Conservation (phyloP, 805 yeast genomes). For the Nakazawaea sp. region DNA sequence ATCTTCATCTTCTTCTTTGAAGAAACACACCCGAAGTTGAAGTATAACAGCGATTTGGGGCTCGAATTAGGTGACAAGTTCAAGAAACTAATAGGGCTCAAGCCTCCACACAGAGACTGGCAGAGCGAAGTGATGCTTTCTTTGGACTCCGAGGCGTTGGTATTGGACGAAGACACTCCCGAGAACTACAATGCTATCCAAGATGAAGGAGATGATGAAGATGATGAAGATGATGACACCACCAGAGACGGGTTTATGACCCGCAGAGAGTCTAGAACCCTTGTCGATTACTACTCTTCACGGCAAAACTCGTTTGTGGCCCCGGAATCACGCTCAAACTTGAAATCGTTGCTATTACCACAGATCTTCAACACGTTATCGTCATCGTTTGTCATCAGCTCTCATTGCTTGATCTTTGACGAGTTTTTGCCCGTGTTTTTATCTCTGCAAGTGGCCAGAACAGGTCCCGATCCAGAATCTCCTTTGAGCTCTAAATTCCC, state of each 20-base stretch:
- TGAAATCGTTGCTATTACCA: slow-evolving; percentile 8
- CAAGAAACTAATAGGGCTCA: slow-evolving; percentile 16
- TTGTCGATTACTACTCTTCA: neutral
- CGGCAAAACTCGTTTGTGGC: slow-evolving; percentile 17
- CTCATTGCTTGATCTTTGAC: slow-evolving; percentile 40
- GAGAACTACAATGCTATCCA: no score
- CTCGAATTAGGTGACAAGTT: slow-evolving; percentile 35
- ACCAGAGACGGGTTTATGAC: neutral
- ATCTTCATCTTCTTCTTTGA: slow-evolving; percentile 41
- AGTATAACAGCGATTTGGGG: slow-evolving; percentile 33
- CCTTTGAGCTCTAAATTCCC: slow-evolving; percentile 30
- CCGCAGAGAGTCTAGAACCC: neutral
- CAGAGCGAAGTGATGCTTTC: no score
- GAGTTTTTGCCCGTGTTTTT: slow-evolving; percentile 53
- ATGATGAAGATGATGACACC: neutral
- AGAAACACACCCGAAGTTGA: slow-evolving; percentile 38
- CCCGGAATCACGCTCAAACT: neutral
- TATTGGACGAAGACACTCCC: neutral
- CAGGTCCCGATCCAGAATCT: neutral
- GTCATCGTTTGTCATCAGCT: slow-evolving; percentile 34
- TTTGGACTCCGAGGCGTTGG: neutral
- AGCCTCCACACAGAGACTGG: slow-evolving; percentile 7
- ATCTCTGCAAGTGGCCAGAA: slow-evolving; percentile 4
- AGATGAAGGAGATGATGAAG: slow-evolving; percentile 14
- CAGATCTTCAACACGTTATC: slow-evolving; percentile 12